A percentile compares a stretch with the other conserved stretches of the same genome.
These are phyloP conservation scores for Dryadomyces quercivorus DNA, from an alignment of 2,329 filamentous ascomycete genomes.

Conservation along the genomic window DNA sequence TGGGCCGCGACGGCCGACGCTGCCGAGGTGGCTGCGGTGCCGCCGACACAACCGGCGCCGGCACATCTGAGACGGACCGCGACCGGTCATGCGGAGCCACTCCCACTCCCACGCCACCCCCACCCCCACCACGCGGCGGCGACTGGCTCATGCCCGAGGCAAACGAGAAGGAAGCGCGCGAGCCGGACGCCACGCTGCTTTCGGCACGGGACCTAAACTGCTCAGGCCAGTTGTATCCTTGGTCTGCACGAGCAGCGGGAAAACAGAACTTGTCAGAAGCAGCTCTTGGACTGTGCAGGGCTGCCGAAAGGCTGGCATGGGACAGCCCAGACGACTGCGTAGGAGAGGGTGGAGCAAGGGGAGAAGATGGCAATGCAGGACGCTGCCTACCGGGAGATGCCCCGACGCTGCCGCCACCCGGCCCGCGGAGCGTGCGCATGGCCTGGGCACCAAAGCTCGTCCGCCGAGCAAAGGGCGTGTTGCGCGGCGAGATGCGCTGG, in stretches of 20 bases:
- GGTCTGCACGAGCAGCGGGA: slow-evolving; percentile 54
- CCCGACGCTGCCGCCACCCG: slow-evolving; percentile 45
- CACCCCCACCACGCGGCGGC: slow-evolving; percentile 24
- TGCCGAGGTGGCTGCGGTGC: slow-evolving; percentile 32
- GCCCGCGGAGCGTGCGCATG: slow-evolving; percentile 54
- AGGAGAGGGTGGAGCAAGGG: slow-evolving; percentile 8
- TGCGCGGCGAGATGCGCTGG: slow-evolving; percentile 27
- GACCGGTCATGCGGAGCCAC: slow-evolving; percentile 43
- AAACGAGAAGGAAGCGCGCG: slow-evolving; percentile 47
- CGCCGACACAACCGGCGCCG: slow-evolving; percentile 14
- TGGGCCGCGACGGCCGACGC: slow-evolving; percentile 39
- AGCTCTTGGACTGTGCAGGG: slow-evolving; percentile 33
- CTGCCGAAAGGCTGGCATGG: slow-evolving; percentile 20
- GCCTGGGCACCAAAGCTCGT: slow-evolving; percentile 85
- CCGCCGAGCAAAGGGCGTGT: slow-evolving; percentile 65
- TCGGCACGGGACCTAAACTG: slow-evolving; percentile 87
- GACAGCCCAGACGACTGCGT: slow-evolving; percentile 12
- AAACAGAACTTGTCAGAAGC: slow-evolving; percentile 48
- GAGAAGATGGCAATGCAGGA: background rate
- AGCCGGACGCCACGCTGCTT: slow-evolving; percentile 50
- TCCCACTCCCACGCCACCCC: background rate
- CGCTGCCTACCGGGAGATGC: slow-evolving; percentile 37
- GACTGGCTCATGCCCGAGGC: slow-evolving; percentile 30
- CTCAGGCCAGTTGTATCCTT: slow-evolving; percentile 95
- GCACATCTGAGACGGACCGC: slow-evolving; percentile 57